Evolutionary conservation across 2,329 filamentous ascomycete genomes (phyloP), one percentile per base, ranked within the genome.

Genomic region (Botrytis aclada): DNA sequence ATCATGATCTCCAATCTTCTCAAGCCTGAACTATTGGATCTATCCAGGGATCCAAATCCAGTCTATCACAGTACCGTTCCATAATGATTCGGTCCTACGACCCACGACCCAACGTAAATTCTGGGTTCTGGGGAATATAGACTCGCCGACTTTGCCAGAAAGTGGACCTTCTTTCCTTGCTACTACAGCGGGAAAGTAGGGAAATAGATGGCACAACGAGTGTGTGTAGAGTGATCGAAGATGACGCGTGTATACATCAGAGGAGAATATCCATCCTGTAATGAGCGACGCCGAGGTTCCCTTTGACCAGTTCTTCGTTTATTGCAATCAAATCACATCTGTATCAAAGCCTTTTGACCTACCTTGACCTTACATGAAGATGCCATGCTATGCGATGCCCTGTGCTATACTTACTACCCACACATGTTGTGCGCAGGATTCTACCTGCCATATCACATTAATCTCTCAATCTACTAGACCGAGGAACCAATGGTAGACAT

Each of bases 201-300:
- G 39, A 32, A 65, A 56, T 54, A 18, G 61, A 54, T 64, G 45
- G 45, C 51, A 65, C 34, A 41, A 10, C 65, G 56, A 41, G 41
- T 20, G 22, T 20, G 22, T 65, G 39, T 56, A 45, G 41, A 41
- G 60, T 71, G 69, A 71, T 71, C 45, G 60, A 51, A 54, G 45
- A 71, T 71, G 69, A 71, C 60, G 69, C 69, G 43, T 22, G n/a
- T 51, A 37, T 71, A 71, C 58, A 71, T 70, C 25, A 54, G 43
- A 39, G 45, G 45, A 56, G 43, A 54, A 71, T 56, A 58, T 65
- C 60, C 69, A 66, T 41, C 69, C 69, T 65, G 45, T 71, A 70
- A 65, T 41, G 47, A 41, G 61, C 69, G 60, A 56, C 69, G 45
- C 69, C 60, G 45, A 71, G 69, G 45, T 66, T 45, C 60, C 37